phyloP scores from a whole-genome alignment of 2,329 filamentous ascomycete species.

The Trichoderma sp. region DNA sequence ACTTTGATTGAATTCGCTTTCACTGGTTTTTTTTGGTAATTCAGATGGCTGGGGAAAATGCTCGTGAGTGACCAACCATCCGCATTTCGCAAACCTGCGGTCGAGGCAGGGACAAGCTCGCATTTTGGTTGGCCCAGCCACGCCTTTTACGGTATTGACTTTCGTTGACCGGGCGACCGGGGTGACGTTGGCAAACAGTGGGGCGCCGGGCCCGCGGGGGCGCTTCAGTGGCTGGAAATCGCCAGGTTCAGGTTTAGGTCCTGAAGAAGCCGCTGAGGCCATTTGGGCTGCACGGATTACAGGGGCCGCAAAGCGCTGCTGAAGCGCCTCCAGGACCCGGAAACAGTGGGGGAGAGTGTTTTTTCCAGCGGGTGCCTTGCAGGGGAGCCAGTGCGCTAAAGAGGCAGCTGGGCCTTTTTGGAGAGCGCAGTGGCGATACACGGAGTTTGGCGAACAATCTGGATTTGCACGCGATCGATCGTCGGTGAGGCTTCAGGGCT shows the following conservation, averaged over 20 bases:
- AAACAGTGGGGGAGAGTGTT: neutral
- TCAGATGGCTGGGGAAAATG: slow-evolving; percentile 16
- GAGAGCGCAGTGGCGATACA: neutral
- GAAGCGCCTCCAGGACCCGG: neutral
- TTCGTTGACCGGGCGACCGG: slow-evolving; percentile 32
- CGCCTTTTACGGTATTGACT: slow-evolving; percentile 35
- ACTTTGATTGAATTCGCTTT: neutral
- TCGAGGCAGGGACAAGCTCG: slow-evolving; percentile 16
- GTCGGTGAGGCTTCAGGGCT: neutral
- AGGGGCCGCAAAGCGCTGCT: neutral
- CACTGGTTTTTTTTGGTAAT: neutral
- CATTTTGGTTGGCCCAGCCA: slow-evolving; percentile 36
- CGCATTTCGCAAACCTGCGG: slow-evolving; percentile 21
- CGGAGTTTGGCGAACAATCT: neutral
- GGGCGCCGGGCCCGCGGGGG: slow-evolving; percentile 20
- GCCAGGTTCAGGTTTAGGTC: neutral
- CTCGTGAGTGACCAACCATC: slow-evolving; percentile 17
- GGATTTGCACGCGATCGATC: slow-evolving; percentile 1
- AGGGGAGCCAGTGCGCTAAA: slow-evolving; percentile 14
- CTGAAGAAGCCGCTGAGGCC: neutral
- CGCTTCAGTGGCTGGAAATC: neutral
- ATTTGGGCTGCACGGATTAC: neutral
- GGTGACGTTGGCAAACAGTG: slow-evolving; percentile 24
- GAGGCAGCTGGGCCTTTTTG: neutral
- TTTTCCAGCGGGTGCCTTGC: slow-evolving; percentile 18